A percentile compares a stretch with the other conserved stretches of the same genome.
These are phyloP conservation scores for Pythium myriotylum DNA, from an alignment of 352 stramenopile species.

Conservation along the genomic window DNA sequence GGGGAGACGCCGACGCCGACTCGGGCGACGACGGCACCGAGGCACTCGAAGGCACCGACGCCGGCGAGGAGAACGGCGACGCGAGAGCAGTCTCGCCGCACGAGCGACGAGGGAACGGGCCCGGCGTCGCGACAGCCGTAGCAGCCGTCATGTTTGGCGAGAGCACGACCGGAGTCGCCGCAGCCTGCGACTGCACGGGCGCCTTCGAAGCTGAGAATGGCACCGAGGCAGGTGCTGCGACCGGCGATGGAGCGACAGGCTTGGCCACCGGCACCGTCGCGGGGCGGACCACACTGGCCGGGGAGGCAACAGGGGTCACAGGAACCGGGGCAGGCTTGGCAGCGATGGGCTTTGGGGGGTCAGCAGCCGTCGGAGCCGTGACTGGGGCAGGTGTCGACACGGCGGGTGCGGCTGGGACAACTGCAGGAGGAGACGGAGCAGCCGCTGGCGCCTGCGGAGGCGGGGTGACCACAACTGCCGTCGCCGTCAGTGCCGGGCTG, in stretches of 20 bases:
- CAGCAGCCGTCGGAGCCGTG: not conserved
- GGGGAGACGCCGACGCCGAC: conserved; percentile 43
- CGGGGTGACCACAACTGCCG: conserved; percentile 11
- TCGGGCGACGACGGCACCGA: conserved; percentile 52
- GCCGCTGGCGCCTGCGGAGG: not conserved
- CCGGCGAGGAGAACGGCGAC: conserved; percentile 46
- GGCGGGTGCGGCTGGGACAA: not conserved
- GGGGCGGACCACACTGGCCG: conserved; percentile 1
- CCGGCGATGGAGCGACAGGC: not conserved
- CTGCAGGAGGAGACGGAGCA: not conserved
- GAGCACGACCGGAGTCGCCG: conserved; percentile 12
- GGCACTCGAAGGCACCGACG: conserved; percentile 37
- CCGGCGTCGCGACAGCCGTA: conserved; percentile 13
- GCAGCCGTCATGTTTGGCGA: conserved; percentile 33
- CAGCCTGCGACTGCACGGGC: not conserved
- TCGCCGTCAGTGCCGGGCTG: conserved; percentile 34
- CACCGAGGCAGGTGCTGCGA: not conserved
- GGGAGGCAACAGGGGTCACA: not conserved
- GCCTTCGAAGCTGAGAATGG: not conserved
- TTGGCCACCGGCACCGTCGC: conserved; percentile 2
- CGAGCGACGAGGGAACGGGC: conserved; percentile 40
- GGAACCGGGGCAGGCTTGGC: conserved; percentile 8
- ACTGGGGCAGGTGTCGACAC: not conserved
- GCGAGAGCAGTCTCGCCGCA: conserved; percentile 55
- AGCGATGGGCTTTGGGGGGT: not conserved